These are phyloP conservation scores for Poa pratensis DNA, from an alignment of 176 grass and related monocot species.

Conservation along the genomic window DNA sequence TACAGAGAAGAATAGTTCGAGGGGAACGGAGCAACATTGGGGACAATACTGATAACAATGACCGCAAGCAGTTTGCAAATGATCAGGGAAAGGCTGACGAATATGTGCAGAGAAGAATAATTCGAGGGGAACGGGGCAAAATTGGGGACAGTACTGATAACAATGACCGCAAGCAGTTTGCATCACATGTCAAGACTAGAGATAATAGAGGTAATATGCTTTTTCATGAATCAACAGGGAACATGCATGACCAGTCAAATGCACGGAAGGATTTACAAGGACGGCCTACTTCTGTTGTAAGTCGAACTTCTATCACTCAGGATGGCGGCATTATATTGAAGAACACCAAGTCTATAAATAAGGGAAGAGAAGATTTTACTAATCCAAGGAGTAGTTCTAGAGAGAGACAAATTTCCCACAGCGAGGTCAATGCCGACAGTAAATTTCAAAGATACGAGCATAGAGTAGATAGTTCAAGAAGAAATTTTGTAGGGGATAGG, in stretches of 20 bases:
- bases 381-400: conserved; percentile 17
- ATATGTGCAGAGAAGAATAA: conserved; percentile 45
- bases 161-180: conserved; percentile 31
- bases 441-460: conserved; percentile 42
- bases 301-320: background rate
- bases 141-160: conserved; percentile 8
- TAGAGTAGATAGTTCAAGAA: conserved; percentile 33
- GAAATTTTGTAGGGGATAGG: conserved; percentile 24
- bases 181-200: conserved; percentile 36
- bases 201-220: conserved; percentile 23
- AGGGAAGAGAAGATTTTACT: conserved; percentile 3
- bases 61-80: conserved; percentile 21
- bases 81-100: conserved; percentile 38
- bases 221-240: conserved; percentile 39
- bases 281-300: background rate
- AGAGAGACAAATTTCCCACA: conserved; percentile 15
- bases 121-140: conserved; percentile 34
- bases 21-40: conserved; percentile 27
- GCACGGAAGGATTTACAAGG: conserved; percentile 30
- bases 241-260: conserved; percentile 34
- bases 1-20: conserved; percentile 48
- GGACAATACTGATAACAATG: background rate
- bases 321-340: conserved; percentile 25
- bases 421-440: background rate
- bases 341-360: conserved; percentile 29